A percentile compares a stretch with the other conserved stretches of the same genome.
These are phyloP conservation scores for Aspergillus ochraceus DNA, from an alignment of 2,329 filamentous ascomycete genomes.

Conservation along the genomic window DNA sequence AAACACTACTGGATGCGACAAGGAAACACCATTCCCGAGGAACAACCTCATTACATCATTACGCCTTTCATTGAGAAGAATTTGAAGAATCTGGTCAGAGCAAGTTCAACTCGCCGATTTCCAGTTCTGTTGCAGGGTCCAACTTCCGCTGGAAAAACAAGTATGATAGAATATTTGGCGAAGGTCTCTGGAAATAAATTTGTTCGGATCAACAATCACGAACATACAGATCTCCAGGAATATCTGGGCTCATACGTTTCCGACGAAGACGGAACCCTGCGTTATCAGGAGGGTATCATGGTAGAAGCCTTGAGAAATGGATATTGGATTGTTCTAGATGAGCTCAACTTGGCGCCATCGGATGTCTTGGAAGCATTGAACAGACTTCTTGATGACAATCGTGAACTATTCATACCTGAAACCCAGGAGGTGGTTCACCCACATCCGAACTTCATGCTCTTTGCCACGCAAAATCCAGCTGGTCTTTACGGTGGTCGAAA, in stretches of 20 bases:
- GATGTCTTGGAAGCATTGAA: constrained; percentile 97
- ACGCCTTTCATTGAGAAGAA: constrained; percentile 95
- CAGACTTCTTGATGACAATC: constrained; percentile 90
- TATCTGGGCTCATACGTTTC: constrained; percentile 95
- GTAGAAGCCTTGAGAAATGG: constrained; percentile 90
- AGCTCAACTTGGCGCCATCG: constrained; percentile 93
- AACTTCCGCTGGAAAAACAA: constrained; percentile 96
- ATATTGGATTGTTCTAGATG: constrained; percentile 97
- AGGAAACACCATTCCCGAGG: constrained; percentile 65
- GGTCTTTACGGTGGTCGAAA: constrained; percentile 95
- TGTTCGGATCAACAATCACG: constrained; percentile 98
- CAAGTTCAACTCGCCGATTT: constrained; percentile 86
- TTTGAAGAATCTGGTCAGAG: constrained; percentile 88
- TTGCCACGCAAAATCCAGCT: constrained; percentile 95
- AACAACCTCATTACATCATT: constrained; percentile 89
- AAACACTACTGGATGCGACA: constrained; percentile 88
- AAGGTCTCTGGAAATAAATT: constrained; percentile 96
- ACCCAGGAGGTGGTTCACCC: constrained; percentile 92
- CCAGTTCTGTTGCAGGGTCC: constrained; percentile 95
- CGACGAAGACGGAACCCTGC: constrained; percentile 76
- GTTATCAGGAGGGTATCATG: constrained; percentile 89
- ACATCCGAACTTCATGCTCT: constrained; percentile 94
- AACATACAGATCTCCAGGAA: constrained; percentile 97
- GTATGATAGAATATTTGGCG: constrained; percentile 99
- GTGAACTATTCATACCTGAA: constrained; percentile 92